These are phyloP conservation scores for Colletotrichum sp. DNA, from an alignment of 2,329 filamentous ascomycete genomes.

Conservation along the genomic window DNA sequence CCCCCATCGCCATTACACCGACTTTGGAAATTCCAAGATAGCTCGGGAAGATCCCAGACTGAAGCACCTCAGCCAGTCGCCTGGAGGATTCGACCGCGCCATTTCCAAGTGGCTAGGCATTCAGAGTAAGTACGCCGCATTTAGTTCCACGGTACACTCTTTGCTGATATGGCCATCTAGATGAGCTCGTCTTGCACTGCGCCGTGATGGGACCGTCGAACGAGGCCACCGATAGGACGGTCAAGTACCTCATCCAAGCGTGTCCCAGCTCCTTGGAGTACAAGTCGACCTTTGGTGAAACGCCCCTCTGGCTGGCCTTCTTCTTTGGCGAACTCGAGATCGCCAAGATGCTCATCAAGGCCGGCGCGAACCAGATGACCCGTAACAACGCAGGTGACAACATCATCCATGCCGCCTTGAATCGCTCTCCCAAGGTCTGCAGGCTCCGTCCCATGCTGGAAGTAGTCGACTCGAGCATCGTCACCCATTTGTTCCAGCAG, in stretches of 20 bases:
- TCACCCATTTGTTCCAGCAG: slow-evolving; percentile 62
- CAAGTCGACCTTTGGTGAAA: slow-evolving; percentile 62
- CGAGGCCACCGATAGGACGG: slow-evolving; percentile 52
- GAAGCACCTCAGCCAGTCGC: slow-evolving; percentile 61
- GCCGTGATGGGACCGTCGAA: slow-evolving; percentile 54
- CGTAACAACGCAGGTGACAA: slow-evolving; percentile 69
- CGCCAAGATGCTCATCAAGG: slow-evolving; percentile 65
- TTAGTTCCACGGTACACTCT: background rate
- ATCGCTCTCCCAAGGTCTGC: slow-evolving; percentile 31
- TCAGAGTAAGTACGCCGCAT: slow-evolving; percentile 52
- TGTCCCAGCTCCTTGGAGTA: slow-evolving; percentile 67
- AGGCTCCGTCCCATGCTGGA: slow-evolving; percentile 54
- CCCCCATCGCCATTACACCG: slow-evolving; percentile 68
- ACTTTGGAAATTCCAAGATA: slow-evolving; percentile 65
- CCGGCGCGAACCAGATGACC: slow-evolving; percentile 71
- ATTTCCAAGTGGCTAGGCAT: slow-evolving; percentile 66
- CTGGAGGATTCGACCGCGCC: slow-evolving; percentile 66
- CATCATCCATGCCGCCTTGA: slow-evolving; percentile 65
- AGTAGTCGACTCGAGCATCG: slow-evolving; percentile 61
- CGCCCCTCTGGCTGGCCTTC: slow-evolving; percentile 73
- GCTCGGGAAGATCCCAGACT: slow-evolving; percentile 67
- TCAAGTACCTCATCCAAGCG: slow-evolving; percentile 69
- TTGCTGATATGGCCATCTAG: slow-evolving; percentile 38
- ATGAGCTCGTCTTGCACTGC: slow-evolving; percentile 69
- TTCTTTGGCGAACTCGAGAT: slow-evolving; percentile 56